Base-by-base conservation (phyloP, 2,329 filamentous ascomycete genomes). In the Atkinsonella texensis region DNA sequence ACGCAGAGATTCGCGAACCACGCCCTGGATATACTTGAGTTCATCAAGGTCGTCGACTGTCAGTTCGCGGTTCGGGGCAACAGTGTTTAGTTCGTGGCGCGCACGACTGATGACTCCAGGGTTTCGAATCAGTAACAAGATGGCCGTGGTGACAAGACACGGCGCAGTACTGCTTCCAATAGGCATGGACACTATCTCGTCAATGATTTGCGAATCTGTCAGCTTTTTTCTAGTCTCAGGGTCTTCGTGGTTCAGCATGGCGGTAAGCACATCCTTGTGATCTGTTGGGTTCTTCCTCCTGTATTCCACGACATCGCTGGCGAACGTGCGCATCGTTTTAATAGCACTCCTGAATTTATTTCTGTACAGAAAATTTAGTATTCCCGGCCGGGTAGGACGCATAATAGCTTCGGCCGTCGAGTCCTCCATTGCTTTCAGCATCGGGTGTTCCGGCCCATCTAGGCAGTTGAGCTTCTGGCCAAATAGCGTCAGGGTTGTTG, bases 181-280 rank as follows among this genome's bases (percentile, higher is more conserved):
- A 41, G 84, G 75, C 70, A 87, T 84, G 2, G 77, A 76, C 50
- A 85, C 77, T 57, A 87, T 80, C 62, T 87, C 83, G 63, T 85
- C 80, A 46, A 84, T 73, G 47, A 85, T 74, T 53, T 79, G 77
- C 10, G 76, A 75, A 4, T 85, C 76, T 4, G 68, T 74, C 56
- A 87, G 69, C 2, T 66, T 66, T 53, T 74, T 69, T 31, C 79
- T 80, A 0, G 82, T 85, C 59, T 83, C 73, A 0, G 79, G 76
- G 56, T 87, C 84, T 41, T 70, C 74, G 12, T 69, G 74, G 51
- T 75, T 73, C 53, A 87, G 62, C 62, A 87, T 70, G 3, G 76
- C 74, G 48, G 80, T 71, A 9, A 87, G 71, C 31, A 85, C 57
- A 58, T 87, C 83, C 46, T 76, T 73, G n/a, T 75, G 74, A 12